Evolutionary conservation across 805 yeast genomes (phyloP).

Genomic region (Starmerella khaoyaiensis): DNA sequence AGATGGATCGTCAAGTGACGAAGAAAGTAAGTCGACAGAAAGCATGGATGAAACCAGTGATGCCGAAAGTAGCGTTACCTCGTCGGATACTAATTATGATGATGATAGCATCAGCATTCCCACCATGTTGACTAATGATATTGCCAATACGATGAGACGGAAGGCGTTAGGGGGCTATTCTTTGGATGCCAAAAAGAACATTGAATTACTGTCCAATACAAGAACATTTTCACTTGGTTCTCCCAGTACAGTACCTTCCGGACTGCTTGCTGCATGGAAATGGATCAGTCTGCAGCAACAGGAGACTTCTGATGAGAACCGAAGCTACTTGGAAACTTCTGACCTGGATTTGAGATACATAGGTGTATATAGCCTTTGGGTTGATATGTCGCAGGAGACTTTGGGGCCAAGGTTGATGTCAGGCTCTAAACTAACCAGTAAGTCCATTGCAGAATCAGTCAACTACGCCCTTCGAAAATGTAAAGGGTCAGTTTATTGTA

Average conservation of each 20-base stretch:
- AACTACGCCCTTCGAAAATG: conserved; percentile 37
- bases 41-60: no score
- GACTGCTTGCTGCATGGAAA: conserved; percentile 72
- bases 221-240: no score
- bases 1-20: no score
- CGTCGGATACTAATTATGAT: neutral
- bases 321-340: conserved; percentile 47
- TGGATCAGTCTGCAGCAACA: conserved; percentile 75
- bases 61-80: no score
- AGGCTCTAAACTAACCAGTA: conserved; percentile 27
- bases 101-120: neutral
- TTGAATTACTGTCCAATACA: conserved; percentile 33
- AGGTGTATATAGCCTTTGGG: conserved; percentile 88
- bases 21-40: no score
- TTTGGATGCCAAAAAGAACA: conserved; percentile 50
- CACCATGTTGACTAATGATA: conserved; percentile 50
- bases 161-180: conserved; percentile 68
- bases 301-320: conserved; percentile 39
- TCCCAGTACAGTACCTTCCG: conserved; percentile 25
- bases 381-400: conserved; percentile 29
- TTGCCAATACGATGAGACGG: conserved; percentile 54
- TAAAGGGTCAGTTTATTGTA: conserved; percentile 27
- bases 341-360: conserved; percentile 67
- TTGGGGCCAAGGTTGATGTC: conserved; percentile 19
- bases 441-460: conserved; percentile 40